Conservation (phyloP, 352 stramenopile species). For the Globisporangium parvum region DNA sequence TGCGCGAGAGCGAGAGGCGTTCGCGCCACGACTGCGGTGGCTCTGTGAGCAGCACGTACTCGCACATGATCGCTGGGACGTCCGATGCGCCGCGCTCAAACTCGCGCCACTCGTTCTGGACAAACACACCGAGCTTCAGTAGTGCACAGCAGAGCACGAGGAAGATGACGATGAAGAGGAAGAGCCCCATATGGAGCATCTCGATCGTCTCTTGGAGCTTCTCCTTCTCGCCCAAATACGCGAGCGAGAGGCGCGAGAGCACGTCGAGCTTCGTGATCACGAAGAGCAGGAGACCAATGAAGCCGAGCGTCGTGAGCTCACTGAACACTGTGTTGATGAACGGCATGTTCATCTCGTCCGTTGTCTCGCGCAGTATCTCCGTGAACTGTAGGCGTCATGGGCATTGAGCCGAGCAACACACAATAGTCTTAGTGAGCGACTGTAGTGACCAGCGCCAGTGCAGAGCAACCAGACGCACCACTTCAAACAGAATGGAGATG, state of each 20-base stretch:
- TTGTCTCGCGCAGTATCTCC: constrained; percentile 40
- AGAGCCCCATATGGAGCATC: constrained; percentile 73
- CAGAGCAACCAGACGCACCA: constrained; percentile 12
- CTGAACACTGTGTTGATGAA: constrained; percentile 66
- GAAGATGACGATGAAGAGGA: constrained; percentile 81
- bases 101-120: constrained; percentile 66
- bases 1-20: constrained; percentile 25
- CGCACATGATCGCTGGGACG: constrained; percentile 47
- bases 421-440: not conserved
- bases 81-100: constrained; percentile 56
- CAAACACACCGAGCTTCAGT: constrained; percentile 53
- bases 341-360: constrained; percentile 65
- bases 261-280: constrained; percentile 62
- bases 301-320: constrained; percentile 68
- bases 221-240: constrained; percentile 29
- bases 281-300: constrained; percentile 60
- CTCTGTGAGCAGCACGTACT: constrained; percentile 53
- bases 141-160: constrained; percentile 56
- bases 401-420: not conserved
- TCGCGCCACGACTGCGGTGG: constrained; percentile 28
- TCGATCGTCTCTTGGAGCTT: constrained; percentile 74
- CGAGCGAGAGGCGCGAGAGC: constrained; percentile 34
- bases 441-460: not conserved
- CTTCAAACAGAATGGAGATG: constrained; percentile 64
- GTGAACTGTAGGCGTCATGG: constrained; percentile 10